phyloP scores from a whole-genome alignment of 176 grass and related monocot species.

The Alopecurus myosuroides region DNA sequence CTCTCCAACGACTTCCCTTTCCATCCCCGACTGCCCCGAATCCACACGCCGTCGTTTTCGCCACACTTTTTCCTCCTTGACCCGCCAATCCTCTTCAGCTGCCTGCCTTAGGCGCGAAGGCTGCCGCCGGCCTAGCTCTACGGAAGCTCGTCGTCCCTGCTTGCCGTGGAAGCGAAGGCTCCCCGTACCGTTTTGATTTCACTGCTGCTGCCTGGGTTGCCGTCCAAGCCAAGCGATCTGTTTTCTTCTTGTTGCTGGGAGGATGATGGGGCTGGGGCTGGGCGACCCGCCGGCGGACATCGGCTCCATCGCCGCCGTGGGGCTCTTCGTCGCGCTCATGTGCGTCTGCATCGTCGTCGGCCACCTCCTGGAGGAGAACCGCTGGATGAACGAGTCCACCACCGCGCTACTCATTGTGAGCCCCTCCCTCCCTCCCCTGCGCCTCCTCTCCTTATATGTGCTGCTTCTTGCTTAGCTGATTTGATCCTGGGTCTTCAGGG shows the following conservation, averaged over 20 bases:
- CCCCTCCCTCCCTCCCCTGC: not conserved
- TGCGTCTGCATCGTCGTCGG: slow-evolving; percentile 76
- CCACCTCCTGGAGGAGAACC: slow-evolving; percentile 73
- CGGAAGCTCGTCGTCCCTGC: not conserved
- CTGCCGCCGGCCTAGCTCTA: not conserved
- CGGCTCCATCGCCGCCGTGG: slow-evolving; percentile 54
- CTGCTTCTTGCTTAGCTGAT: not conserved
- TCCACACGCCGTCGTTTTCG: no score
- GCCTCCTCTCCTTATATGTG: not conserved
- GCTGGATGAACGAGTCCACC: slow-evolving; percentile 87
- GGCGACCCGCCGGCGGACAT: slow-evolving; percentile 47
- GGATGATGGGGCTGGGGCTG: not conserved
- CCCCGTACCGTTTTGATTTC: not conserved
- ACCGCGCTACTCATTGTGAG: slow-evolving; percentile 77
- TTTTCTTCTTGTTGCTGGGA: not conserved
- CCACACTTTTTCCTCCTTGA: not conserved
- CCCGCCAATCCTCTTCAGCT: not conserved
- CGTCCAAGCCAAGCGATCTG: not conserved
- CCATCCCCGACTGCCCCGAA: not conserved
- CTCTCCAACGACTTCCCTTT: not conserved
- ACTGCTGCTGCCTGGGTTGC: not conserved
- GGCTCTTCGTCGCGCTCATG: slow-evolving; percentile 67
- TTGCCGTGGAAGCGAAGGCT: not conserved
- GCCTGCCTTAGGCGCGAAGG: not conserved
- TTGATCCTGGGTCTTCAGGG: slow-evolving; percentile 36